Percentiles rank a stretch among this genome's conserved stretches.
Conservation (phyloP, 805 yeast species). For the Clavispora fructus region DNA sequence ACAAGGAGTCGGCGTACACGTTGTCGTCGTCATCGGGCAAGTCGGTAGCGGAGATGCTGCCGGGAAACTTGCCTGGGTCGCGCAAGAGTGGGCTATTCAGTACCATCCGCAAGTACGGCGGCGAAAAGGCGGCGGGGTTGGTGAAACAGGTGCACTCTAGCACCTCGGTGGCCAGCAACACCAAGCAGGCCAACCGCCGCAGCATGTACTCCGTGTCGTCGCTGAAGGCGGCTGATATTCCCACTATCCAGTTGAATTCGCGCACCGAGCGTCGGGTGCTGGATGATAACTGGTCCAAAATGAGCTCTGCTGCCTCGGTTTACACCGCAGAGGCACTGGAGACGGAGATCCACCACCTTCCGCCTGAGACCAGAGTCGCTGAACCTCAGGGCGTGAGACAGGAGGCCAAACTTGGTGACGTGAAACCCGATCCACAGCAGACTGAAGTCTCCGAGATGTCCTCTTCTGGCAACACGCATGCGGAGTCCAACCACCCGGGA, state of each 20-base stretch:
- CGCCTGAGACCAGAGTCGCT: no score
- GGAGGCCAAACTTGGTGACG: no score
- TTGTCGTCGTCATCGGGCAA: not conserved
- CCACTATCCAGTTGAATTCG: not conserved
- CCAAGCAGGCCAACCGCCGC: slow-evolving; percentile 2
- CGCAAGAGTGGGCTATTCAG: slow-evolving; percentile 34
- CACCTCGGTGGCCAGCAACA: not conserved
- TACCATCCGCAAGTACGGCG: slow-evolving; percentile 36
- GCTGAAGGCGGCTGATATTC: not conserved
- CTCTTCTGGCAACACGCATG: no score
- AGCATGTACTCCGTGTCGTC: not conserved
- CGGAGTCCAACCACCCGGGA: no score
- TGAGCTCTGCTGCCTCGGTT: not conserved
- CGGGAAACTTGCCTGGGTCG: slow-evolving; percentile 3
- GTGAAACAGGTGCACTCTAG: slow-evolving; percentile 22
- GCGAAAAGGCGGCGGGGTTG: slow-evolving; percentile 34
- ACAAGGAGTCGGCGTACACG: slow-evolving; percentile 2
- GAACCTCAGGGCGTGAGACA: not conserved
- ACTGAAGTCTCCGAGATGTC: no score
- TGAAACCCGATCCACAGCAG: no score
- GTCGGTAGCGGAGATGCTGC: not conserved
- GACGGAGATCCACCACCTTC: not conserved
- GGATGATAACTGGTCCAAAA: not conserved
- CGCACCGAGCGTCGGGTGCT: not conserved
- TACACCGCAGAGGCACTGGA: not conserved